A percentile compares a stretch with the other conserved stretches of the same genome.
Evolutionary conservation across 768 basidiomycete genomes (phyloP).

Genomic region (Calocera viscosa): DNA sequence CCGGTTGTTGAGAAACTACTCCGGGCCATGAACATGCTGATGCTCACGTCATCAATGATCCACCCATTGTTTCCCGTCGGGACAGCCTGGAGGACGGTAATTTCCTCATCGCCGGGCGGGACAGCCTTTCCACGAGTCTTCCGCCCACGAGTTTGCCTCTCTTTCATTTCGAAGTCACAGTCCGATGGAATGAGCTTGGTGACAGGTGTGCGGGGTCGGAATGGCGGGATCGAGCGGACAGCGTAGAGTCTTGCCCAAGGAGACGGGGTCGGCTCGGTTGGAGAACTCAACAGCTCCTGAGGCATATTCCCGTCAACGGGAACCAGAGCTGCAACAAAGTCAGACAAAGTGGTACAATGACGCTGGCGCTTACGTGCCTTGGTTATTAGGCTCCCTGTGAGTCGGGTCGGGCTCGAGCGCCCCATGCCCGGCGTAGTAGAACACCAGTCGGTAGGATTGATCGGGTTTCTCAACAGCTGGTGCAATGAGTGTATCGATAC

Average conservation of each 20-base stretch:
- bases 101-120: neutral
- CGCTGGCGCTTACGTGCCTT: neutral
- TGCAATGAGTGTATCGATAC: neutral
- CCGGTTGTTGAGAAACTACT: too few species aligned
- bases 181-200: neutral
- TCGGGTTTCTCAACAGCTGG: neutral
- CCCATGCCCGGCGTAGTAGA: neutral
- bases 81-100: neutral
- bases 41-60: neutral
- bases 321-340: too few species aligned
- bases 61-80: neutral
- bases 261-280: too few species aligned
- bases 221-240: too few species aligned
- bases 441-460: neutral
- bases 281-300: too few species aligned
- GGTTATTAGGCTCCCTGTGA: neutral
- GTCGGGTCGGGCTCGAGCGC: neutral
- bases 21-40: too few species aligned
- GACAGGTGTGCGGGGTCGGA: too few species aligned
- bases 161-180: neutral
- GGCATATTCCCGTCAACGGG: too few species aligned
- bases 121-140: neutral
- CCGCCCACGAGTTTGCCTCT: neutral
- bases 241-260: too few species aligned
- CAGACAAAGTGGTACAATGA: too few species aligned